Conservation (phyloP, 179 eudicot genomes). For the Spinacia oleracea region DNA sequence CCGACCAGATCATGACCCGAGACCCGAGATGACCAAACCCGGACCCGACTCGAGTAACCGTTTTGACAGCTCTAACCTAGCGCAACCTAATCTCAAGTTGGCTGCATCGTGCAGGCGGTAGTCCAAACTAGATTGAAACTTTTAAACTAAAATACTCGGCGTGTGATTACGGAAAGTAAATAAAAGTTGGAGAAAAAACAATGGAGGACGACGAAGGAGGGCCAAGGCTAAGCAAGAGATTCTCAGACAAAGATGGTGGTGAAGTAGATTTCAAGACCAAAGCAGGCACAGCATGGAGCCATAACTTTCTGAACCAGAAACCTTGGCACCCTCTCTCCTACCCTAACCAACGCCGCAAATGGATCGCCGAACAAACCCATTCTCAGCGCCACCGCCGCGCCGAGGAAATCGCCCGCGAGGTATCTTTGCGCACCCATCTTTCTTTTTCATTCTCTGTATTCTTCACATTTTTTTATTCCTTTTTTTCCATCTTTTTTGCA, state of each 20-base stretch:
- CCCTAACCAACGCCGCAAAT: slow-evolving; percentile 94
- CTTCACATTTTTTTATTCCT: not conserved
- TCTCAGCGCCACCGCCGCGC: slow-evolving; percentile 70
- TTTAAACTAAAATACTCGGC: not conserved
- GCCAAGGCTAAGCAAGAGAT: slow-evolving; percentile 64
- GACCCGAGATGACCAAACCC: too few species aligned
- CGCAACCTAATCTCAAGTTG: too few species aligned
- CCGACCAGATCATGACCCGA: too few species aligned
- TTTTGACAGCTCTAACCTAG: too few species aligned
- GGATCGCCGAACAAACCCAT: slow-evolving; percentile 97
- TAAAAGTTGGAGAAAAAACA: not conserved
- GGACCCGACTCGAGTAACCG: too few species aligned
- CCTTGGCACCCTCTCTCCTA: slow-evolving; percentile 99
- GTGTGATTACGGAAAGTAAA: not conserved
- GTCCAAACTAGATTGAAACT: too few species aligned
- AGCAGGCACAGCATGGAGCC: slow-evolving; percentile 96
- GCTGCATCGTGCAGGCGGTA: too few species aligned
- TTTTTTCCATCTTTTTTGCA: slow-evolving; percentile 19
- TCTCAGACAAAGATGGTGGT: slow-evolving; percentile 56
- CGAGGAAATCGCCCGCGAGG: slow-evolving; percentile 88
- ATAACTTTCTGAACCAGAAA: slow-evolving; percentile 79
- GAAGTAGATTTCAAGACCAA: slow-evolving; percentile 82
- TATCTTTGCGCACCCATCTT: not conserved
- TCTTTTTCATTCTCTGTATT: not conserved
- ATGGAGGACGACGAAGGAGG: slow-evolving; percentile 73